Base-by-base conservation (phyloP, 2,329 filamentous ascomycete genomes). In the Cadophora malorum region DNA sequence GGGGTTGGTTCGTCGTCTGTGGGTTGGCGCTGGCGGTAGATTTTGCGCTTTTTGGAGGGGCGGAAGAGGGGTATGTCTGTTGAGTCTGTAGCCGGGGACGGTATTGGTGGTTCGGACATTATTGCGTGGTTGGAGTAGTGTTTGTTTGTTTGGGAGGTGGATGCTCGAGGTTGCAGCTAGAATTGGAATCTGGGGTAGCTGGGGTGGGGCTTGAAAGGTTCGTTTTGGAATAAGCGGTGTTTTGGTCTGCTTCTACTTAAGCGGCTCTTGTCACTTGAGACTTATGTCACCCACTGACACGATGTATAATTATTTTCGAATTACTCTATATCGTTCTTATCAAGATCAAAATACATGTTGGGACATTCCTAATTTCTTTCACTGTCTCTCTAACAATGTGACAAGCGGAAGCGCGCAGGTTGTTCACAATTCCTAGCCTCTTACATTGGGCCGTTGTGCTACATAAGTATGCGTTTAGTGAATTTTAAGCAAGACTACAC, bases 41-140 rank as follows among this genome's bases (percentile, higher is more conserved):
- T 79, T 75, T 89, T 89, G 76, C 86, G 83, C 79, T 88, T 90
- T 78, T 88, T 90, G 68, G 81, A 81, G 49, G 79, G 76, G 3
- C 87, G 86, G 72, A 90, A 90, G 50, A 77, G 69, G 25, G 73
- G 66, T 16, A 72, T 25, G 16, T 72, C 47, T 49, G 63, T 66
- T 12, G 55, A 61, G 64, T 67, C 31, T 35, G 33, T 31, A 8
- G 33, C 45, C 1, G 59, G 23, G 5, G 50, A 25, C 21, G 52
- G 31, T 5, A 23, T 35, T 64, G 63, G 41, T 12, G 52, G 16
- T 10, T 35, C 31, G n/a, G 63, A 58, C 63, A 64, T 64, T 2
- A 1, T 58, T 28, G 35, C 3, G 52, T 49, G 38, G 28, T 49
- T 28, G 28, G 23, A 4, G 28, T 33, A 8, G 12, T 61, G 59